These are phyloP conservation scores for Pythium aristosporum DNA, from an alignment of 352 stramenopile genomes.

Conservation along the genomic window DNA sequence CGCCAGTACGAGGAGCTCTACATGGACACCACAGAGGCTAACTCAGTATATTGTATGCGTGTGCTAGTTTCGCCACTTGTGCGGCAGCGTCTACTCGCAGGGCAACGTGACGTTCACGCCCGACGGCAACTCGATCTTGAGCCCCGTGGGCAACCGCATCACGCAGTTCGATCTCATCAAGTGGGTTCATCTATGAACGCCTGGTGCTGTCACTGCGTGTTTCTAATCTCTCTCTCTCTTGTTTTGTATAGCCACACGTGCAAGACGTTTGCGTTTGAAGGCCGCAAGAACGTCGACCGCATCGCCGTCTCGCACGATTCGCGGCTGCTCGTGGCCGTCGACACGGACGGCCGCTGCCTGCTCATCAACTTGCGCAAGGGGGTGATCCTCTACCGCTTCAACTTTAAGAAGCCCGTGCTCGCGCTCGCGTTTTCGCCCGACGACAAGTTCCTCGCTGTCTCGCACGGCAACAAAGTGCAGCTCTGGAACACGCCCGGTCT, in stretches of 20 bases:
- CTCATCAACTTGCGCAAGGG: conserved; percentile 89
- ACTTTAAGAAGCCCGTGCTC: conserved; percentile 91
- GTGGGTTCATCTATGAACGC: conserved; percentile 41
- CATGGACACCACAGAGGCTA: background rate
- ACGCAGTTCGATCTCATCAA: conserved; percentile 94
- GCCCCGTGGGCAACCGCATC: conserved; percentile 93
- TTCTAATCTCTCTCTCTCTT: conserved; percentile 6
- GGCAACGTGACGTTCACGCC: conserved; percentile 93
- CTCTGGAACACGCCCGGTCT: conserved; percentile 88
- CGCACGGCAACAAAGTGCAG: conserved; percentile 90
- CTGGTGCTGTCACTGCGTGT: conserved; percentile 6
- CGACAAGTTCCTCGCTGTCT: conserved; percentile 86
- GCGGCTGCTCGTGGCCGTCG: conserved; percentile 85
- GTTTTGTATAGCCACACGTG: conserved; percentile 63
- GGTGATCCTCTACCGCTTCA: conserved; percentile 92
- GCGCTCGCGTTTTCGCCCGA: conserved; percentile 89
- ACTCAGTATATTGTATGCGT: background rate
- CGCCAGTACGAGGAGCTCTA: background rate
- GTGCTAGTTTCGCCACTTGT: conserved; percentile 89
- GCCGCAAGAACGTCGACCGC: conserved; percentile 86
- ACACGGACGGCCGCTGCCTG: conserved; percentile 89
- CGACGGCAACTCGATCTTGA: conserved; percentile 91
- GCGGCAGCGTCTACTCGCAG: conserved; percentile 92
- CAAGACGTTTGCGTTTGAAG: conserved; percentile 90
- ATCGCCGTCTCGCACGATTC: conserved; percentile 90